A percentile compares a stretch with the other conserved stretches of the same genome.
Evolutionary conservation across 345 rosid genomes (phyloP).

Genomic region (Populus deltoides): DNA sequence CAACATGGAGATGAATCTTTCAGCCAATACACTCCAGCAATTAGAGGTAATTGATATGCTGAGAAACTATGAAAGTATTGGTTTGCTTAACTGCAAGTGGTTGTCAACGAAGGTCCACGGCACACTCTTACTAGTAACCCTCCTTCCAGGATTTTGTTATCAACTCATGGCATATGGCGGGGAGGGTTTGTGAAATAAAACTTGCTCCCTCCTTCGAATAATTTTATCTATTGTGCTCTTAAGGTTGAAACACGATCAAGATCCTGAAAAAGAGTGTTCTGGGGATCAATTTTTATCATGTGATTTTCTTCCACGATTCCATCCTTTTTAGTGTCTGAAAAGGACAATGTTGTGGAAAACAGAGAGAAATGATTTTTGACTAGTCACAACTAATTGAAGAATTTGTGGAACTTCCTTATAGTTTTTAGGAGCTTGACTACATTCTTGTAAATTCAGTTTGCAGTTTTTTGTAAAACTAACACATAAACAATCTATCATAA

Average conservation of each 20-base stretch:
- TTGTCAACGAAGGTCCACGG: not conserved
- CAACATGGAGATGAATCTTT: constrained; percentile 73
- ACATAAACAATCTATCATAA: too few relatives aligned
- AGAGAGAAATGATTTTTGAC: too few relatives aligned
- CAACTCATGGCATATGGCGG: not conserved
- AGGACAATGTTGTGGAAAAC: too few relatives aligned
- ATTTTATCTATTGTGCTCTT: not conserved
- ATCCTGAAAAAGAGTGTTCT: not conserved
- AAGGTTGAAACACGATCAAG: not conserved
- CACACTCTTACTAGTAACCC: not conserved
- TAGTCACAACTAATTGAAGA: too few relatives aligned
- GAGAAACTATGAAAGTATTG: not conserved
- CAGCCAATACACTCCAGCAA: constrained; percentile 86
- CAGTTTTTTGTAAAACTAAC: too few relatives aligned
- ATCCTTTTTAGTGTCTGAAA: too few relatives aligned
- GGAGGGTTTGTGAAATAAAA: not conserved
- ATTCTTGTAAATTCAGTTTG: too few relatives aligned
- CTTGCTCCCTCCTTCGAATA: not conserved
- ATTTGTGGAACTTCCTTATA: too few relatives aligned
- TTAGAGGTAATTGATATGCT: constrained; percentile 57
- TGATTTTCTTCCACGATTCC: not conserved
- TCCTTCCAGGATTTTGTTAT: not conserved
- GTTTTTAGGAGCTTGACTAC: too few relatives aligned
- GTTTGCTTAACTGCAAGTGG: not conserved
- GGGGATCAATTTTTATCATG: not conserved